A percentile compares a stretch with the other conserved stretches of the same genome.
Conservation (phyloP, 495 filamentous ascomycete genomes). For the Penicillium herquei region DNA sequence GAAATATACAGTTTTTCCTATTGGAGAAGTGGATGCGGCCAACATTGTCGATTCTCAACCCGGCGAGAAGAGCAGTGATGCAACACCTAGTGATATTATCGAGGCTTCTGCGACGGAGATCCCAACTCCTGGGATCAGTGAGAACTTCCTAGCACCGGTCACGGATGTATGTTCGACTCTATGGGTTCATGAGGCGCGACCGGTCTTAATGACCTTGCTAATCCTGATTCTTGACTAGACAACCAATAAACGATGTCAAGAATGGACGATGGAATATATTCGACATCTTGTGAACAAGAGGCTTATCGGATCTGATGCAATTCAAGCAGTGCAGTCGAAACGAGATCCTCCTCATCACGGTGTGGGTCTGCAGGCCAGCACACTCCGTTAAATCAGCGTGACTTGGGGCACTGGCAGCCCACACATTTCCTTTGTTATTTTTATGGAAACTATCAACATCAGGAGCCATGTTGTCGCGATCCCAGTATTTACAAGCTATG, state of each 20-base stretch:
- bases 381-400: constrained; percentile 1
- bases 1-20: constrained; percentile 14
- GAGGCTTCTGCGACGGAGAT: constrained; percentile 31
- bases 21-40: constrained; percentile 21
- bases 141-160: constrained; percentile 37
- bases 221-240: constrained; percentile 10
- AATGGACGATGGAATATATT: constrained; percentile 40
- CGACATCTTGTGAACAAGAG: constrained; percentile 24
- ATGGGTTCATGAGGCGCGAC: no score
- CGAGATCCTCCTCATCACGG: constrained; percentile 35
- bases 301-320: constrained; percentile 23
- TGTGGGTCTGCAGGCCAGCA: constrained; percentile 19
- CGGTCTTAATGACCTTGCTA: no score
- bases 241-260: constrained; percentile 34
- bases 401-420: background rate
- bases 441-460: background rate
- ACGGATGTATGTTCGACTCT: constrained; percentile 36
- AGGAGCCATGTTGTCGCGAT: no score
- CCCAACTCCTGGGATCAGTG: constrained; percentile 27
- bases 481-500: no score
- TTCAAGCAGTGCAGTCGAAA: constrained; percentile 31
- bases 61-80: constrained; percentile 15
- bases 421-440: background rate
- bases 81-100: constrained; percentile 20
- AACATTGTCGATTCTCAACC: constrained; percentile 23